Conservation (phyloP, 768 basidiomycete genomes). For the Leccinum subtestaceum region DNA sequence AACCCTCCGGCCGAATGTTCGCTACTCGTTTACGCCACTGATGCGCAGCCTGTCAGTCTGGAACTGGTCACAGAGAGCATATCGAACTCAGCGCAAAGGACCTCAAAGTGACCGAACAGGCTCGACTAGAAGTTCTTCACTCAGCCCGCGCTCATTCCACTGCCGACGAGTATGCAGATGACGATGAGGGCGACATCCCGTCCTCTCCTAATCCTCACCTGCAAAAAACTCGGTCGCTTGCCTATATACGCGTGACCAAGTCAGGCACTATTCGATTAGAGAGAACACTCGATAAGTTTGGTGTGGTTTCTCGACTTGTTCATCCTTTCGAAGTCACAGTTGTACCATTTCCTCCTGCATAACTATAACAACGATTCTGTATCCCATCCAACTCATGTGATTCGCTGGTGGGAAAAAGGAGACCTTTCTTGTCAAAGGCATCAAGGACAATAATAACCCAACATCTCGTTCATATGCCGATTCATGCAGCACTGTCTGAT, state of each 20-base stretch:
- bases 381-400: conserved; percentile 35
- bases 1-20: conserved; percentile 68
- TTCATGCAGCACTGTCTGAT: conserved; percentile 9
- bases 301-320: conserved; percentile 68
- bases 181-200: neutral
- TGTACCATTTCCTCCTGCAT: conserved; percentile 79
- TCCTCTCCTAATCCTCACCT: conserved; percentile 45
- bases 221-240: conserved; percentile 71
- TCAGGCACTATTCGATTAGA: conserved; percentile 73
- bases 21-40: conserved; percentile 72
- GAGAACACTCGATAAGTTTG: conserved; percentile 65
- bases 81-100: conserved; percentile 61
- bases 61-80: conserved; percentile 48
- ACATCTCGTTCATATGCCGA: conserved; percentile 29
- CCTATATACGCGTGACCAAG: conserved; percentile 66
- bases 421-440: conserved; percentile 78
- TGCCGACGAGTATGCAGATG: conserved; percentile 59
- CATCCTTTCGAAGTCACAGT: conserved; percentile 63
- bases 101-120: conserved; percentile 62
- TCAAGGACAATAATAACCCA: conserved; percentile 52
- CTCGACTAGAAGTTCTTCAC: conserved; percentile 51
- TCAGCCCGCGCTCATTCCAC: conserved; percentile 41
- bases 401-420: conserved; percentile 64
- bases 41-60: conserved; percentile 41
- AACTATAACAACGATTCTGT: conserved; percentile 49